These are phyloP conservation scores for Hypoxylon intermedium DNA, from an alignment of 495 filamentous ascomycete genomes.

Conservation along the genomic window DNA sequence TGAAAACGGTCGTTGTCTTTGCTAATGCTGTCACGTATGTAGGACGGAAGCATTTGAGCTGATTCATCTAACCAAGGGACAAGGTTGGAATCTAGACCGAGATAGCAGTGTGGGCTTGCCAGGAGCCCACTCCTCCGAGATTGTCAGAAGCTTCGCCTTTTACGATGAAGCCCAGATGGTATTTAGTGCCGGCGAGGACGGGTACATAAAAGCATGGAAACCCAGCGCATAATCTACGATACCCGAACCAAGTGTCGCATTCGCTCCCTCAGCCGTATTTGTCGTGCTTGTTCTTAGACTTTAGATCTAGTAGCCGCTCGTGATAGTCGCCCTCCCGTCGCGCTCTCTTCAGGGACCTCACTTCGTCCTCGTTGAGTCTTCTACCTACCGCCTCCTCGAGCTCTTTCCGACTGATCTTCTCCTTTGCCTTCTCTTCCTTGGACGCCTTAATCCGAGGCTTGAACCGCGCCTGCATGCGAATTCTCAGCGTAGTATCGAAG, in stretches of 20 bases:
- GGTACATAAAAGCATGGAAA: constrained; percentile 71
- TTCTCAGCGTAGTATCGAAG: constrained; percentile 77
- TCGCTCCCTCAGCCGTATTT: constrained; percentile 65
- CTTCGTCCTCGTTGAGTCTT: constrained; percentile 81
- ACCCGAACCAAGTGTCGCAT: neutral
- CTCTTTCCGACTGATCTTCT: constrained; percentile 87
- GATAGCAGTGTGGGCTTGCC: constrained; percentile 68
- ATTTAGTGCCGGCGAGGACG: constrained; percentile 82
- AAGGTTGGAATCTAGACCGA: constrained; percentile 68
- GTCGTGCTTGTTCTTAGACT: constrained; percentile 95
- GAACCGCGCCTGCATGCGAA: constrained; percentile 94
- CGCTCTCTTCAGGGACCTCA: constrained; percentile 80
- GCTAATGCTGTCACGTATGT: constrained; percentile 26
- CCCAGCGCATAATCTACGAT: constrained; percentile 36
- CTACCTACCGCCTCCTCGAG: constrained; percentile 83
- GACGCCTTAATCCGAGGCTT: constrained; percentile 79
- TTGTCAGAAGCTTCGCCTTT: constrained; percentile 80
- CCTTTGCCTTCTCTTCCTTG: constrained; percentile 79
- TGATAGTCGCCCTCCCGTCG: constrained; percentile 88
- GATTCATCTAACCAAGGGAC: constrained; percentile 64
- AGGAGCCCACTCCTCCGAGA: constrained; percentile 83
- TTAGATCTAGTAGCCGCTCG: constrained; percentile 85
- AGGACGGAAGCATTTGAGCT: constrained; percentile 73
- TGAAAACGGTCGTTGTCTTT: constrained; percentile 1
- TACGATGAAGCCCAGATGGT: constrained; percentile 73